phyloP scores from a whole-genome alignment of 1,139 yeast species.

The Yamadazyma conglobata region DNA sequence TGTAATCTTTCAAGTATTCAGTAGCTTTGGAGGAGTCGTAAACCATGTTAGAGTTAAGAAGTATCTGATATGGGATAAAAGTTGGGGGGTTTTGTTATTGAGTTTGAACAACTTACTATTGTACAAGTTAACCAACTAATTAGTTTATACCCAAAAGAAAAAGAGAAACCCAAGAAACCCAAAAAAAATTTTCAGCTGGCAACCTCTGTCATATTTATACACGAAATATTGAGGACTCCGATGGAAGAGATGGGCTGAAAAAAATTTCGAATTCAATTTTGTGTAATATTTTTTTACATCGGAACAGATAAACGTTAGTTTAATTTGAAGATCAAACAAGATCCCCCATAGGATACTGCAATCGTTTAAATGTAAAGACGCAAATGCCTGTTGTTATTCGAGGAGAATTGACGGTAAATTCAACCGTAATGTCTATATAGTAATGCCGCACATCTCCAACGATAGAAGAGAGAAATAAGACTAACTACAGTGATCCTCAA shows the following conservation, averaged over 20 bases:
- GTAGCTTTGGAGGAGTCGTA: constrained; percentile 65
- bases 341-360: too few species aligned
- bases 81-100: background rate
- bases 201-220: constrained; percentile 3
- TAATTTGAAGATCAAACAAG: too few species aligned
- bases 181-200: constrained; percentile 3
- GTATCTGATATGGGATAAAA: too few species aligned
- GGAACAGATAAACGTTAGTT: too few species aligned
- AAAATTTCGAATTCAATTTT: background rate
- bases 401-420: too few species aligned
- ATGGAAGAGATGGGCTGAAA: constrained; percentile 4
- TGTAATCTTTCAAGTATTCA: constrained; percentile 61
- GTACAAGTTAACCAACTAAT: too few species aligned
- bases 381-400: too few species aligned
- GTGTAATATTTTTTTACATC: background rate
- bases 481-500: too few species aligned
- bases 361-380: too few species aligned
- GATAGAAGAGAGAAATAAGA: too few species aligned
- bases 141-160: constrained; percentile 16
- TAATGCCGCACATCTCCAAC: too few species aligned
- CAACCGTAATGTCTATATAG: too few species aligned
- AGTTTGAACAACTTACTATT: constrained; percentile 4
- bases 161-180: constrained; percentile 7
- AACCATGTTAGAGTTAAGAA: constrained; percentile 26
- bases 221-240: constrained; percentile 2